Base-by-base conservation (phyloP, 192 early-diverging fungal species). In the Coemansia nantahalensis region DNA sequence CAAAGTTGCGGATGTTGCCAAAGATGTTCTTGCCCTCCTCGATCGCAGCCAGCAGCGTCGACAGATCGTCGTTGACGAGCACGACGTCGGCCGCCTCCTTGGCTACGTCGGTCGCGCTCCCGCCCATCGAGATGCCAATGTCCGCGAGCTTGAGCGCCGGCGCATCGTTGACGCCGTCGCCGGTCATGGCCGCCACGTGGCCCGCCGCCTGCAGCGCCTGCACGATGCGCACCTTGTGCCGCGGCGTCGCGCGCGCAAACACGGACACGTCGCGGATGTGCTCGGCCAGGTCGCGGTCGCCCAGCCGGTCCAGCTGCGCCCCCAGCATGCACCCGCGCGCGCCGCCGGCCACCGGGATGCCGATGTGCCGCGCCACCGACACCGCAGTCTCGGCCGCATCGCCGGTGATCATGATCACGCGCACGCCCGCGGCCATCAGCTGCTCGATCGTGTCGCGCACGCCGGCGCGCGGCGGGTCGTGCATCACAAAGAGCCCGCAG, bases 21-120 rank as follows among this genome's bases (percentile, higher is more conserved):
- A 93, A 96, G 48, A 98, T 98, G n/a, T 84, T 83, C 82, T 95
- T 97, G 14, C 53, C 95, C 79, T 98, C 95, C 75, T 98, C 94
- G 39, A 98, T 94, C 4, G 95, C 95, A 38, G 86, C 79, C 39
- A 95, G 66, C 46, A 98, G 89, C 14, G 95, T 95, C 3, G 87
- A 88, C 62, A 98, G 86, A 48, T 98, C 91, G 62, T 98, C 95
- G 69, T 98, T 90, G 39, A 94, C 93, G 55, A 98, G 69, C 53
- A 98, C 94, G 79, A 98, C 91, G 56, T 98, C 94, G 0, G 95
- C 90, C 1, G 94, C 95, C 67, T 98, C 95, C 73, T 93, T 93
- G 30, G 93, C 79, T 13, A 98, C 94, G 68, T 96, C 95, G 1
- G 95, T 96, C 4, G 93, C 95, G 49, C 85, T 83, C 62, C 90